Evolutionary conservation across 2,329 filamentous ascomycete genomes (phyloP).

Genomic region (Nigrospora oryzae): DNA sequence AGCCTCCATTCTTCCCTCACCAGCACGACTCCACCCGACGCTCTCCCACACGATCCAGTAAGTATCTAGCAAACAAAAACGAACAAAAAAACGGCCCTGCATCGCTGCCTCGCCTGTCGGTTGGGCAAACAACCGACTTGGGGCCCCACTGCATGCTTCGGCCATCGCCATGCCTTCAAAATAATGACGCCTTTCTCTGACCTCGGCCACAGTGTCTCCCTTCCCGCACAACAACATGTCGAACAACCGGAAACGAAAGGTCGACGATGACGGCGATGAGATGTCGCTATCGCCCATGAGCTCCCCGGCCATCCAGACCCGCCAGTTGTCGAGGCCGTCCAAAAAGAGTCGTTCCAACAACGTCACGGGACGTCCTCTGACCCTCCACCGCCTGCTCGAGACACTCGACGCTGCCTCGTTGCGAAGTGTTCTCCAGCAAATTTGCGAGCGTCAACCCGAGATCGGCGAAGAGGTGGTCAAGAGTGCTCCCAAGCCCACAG

Average conservation of each 20-base stretch:
- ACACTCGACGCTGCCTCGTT: conserved; percentile 82
- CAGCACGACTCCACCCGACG: conserved; percentile 47
- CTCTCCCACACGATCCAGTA: conserved; percentile 48
- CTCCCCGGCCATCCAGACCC: conserved; percentile 67
- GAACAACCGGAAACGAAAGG: conserved; percentile 71
- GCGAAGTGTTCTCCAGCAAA: conserved; percentile 75
- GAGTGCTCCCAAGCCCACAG: conserved; percentile 79
- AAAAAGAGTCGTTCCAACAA: conserved; percentile 61
- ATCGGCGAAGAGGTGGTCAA: conserved; percentile 78
- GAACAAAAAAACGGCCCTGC: conserved; percentile 6
- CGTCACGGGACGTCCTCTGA: conserved; percentile 47
- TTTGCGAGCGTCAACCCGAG: conserved; percentile 83
- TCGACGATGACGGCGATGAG: conserved; percentile 72
- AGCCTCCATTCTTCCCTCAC: conserved; percentile 50
- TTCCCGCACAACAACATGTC: conserved; percentile 43
- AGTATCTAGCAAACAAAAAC: conserved; percentile 19
- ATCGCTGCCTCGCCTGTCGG: neutral
- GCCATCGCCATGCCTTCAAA: neutral
- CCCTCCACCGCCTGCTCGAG: conserved; percentile 72
- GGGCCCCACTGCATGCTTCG: neutral
- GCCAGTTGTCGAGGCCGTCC: conserved; percentile 54
- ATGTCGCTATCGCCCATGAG: conserved; percentile 84
- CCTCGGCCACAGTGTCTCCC: conserved; percentile 30
- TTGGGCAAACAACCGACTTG: neutral
- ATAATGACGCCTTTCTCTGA: conserved; percentile 3